Base-by-base conservation (phyloP, 1,284 basidiomycete species). In the Cutaneotrichosporon cavernicola region DNA sequence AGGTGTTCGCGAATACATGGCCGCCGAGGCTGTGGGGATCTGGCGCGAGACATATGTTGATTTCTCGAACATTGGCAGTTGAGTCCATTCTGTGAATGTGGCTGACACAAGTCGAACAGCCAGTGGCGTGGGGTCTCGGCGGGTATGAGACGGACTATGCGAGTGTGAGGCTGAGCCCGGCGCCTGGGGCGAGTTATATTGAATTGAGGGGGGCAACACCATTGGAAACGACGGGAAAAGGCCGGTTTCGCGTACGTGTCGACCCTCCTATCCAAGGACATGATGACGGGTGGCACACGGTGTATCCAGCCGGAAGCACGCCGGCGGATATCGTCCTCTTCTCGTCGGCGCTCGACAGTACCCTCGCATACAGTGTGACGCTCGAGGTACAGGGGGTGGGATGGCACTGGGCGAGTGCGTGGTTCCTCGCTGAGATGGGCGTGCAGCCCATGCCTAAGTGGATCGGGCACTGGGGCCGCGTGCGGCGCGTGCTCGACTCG, bases 381-480 rank as follows among this genome's bases (percentile, higher is more conserved):
- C 30, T 53, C 3, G 51, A 53, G 18, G 21, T 18, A 5, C 51
- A 31, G 0, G 16, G 30, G 5, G 51, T 53, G 0, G 51, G 51
- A 18, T 53, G 51, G 51, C 51, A 53, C 30, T 53, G 51, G 51
- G 51, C 51, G 18, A 31, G 30, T 18, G 51, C 31, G 31, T 53
- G 51, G 51, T 53, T 53, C 51, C 51, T 53, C 1, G 51, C 51
- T 16, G 51, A 53, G 51, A 53, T 53, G 51, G 51, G 51, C 18
- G 51, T 53, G 10, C 51, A 53, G 51, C 51, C 51, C 16, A 30
- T 53, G 14, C 51, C 51, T 8, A 11, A 13, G 5, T 53, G 51
- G 51, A 31, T 53, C 18, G 51, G 51, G 14, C 51, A 18, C 4
- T 53, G 51, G 51, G 51, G 51, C 51, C 51, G 51, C 4, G 51